These are phyloP conservation scores for Viola pubescens DNA, from an alignment of 441 rosid species.

Conservation along the genomic window DNA sequence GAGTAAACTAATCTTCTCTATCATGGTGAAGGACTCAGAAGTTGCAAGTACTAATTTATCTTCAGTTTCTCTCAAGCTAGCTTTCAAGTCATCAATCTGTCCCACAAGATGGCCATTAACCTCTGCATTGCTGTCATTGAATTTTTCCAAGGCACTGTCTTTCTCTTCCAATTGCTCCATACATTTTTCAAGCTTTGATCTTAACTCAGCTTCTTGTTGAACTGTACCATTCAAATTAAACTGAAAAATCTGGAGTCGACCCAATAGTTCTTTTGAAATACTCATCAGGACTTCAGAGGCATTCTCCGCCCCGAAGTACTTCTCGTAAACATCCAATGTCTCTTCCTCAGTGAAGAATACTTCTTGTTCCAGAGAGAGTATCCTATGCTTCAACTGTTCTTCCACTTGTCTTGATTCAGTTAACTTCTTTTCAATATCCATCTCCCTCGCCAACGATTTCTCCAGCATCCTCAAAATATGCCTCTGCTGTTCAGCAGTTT, in stretches of 20 bases:
- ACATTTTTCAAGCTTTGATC: conserved; percentile 40
- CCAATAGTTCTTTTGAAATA: conserved; percentile 56
- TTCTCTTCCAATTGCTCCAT: conserved; percentile 45
- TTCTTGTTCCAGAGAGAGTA: conserved; percentile 50
- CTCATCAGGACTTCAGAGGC: conserved; percentile 60
- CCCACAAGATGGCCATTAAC: conserved; percentile 34
- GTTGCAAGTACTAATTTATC: conserved; percentile 38
- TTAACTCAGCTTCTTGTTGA: conserved; percentile 49
- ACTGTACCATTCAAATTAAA: conserved; percentile 54
- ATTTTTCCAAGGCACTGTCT: conserved; percentile 43
- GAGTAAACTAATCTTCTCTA: conserved; percentile 41
- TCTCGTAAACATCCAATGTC: conserved; percentile 38
- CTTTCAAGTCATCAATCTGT: conserved; percentile 44
- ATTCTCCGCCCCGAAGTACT: conserved; percentile 64
- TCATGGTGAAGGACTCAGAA: conserved; percentile 44
- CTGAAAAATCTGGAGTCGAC: conserved; percentile 53
- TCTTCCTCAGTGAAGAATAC: conserved; percentile 58
- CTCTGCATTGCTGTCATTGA: conserved; percentile 39
- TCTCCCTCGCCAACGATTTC: conserved; percentile 84
- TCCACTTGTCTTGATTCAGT: conserved; percentile 53
- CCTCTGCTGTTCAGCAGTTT: conserved; percentile 72
- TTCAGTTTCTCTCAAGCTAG: conserved; percentile 54
- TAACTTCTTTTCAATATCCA: conserved; percentile 79
- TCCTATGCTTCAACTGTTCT: conserved; percentile 42
- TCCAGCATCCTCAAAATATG: conserved; percentile 81